Conservation (phyloP, 2,329 filamentous ascomycete genomes). For the Aspergillus chevalieri region DNA sequence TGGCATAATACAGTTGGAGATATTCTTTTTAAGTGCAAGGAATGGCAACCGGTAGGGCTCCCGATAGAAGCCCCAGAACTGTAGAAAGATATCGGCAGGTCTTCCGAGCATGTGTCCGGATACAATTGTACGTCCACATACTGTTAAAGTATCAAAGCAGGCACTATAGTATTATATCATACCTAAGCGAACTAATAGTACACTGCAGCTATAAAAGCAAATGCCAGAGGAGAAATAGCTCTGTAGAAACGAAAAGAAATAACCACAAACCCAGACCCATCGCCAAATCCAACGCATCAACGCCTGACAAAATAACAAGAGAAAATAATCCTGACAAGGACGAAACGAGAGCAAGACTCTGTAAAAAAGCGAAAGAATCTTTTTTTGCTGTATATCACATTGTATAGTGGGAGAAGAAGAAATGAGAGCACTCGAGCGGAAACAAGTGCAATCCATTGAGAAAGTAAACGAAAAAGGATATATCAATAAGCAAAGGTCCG, state of each 20-base stretch:
- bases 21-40: no score
- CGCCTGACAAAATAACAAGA: constrained; percentile 18
- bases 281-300: constrained; percentile 30
- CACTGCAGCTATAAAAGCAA: neutral
- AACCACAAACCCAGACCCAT: constrained; percentile 22
- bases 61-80: no score
- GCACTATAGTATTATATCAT: constrained; percentile 2
- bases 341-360: constrained; percentile 6
- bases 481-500: constrained; percentile 12
- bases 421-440: constrained; percentile 6
- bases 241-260: constrained; percentile 8
- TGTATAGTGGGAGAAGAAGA: constrained; percentile 12
- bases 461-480: constrained; percentile 12
- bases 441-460: constrained; percentile 7
- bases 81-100: no score
- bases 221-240: neutral
- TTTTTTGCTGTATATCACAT: constrained; percentile 16
- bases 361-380: constrained; percentile 7
- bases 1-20: no score
- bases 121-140: no score
- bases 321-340: constrained; percentile 12
- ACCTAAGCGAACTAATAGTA: constrained; percentile 4
- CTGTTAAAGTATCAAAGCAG: neutral
- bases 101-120: no score
- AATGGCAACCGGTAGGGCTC: no score